These are phyloP conservation scores for Kodamaea leandrae DNA, from an alignment of 805 yeast species.

Conservation along the genomic window DNA sequence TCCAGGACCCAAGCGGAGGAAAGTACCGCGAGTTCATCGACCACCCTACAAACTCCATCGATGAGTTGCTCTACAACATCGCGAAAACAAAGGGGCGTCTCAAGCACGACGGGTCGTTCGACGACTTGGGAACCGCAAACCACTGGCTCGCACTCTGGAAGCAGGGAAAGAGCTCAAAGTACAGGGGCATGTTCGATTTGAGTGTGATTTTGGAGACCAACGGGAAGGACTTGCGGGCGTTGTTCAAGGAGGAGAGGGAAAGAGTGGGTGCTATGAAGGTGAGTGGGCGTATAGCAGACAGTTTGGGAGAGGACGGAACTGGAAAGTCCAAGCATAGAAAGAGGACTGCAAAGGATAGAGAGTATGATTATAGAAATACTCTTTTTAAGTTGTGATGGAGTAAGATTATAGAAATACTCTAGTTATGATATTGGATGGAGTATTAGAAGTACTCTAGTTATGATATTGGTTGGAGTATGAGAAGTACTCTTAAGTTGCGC, in stretches of 20 bases:
- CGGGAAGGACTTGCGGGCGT: conserved; percentile 21
- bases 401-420: too few species aligned
- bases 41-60: conserved; percentile 71
- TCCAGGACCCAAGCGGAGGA: conserved; percentile 49
- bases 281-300: conserved; percentile 26
- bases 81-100: conserved; percentile 40
- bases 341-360: conserved; percentile 45
- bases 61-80: conserved; percentile 50
- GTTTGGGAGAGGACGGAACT: conserved; percentile 42
- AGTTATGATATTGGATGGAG: too few species aligned
- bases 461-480: too few species aligned
- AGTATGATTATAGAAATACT: conserved; percentile 36
- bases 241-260: conserved; percentile 28
- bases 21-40: conserved; percentile 46
- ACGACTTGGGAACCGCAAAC: conserved; percentile 60
- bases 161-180: conserved; percentile 45
- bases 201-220: conserved; percentile 31
- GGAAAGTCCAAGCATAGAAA: conserved; percentile 33
- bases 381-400: conserved; percentile 26
- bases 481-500: not conserved
- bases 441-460: too few species aligned
- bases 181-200: conserved; percentile 35
- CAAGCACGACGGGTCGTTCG: conserved; percentile 37
- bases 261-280: conserved; percentile 29
- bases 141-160: conserved; percentile 63